These are phyloP conservation scores for Alternaria sp. DNA, from an alignment of 2,329 filamentous ascomycete genomes.

Conservation along the genomic window DNA sequence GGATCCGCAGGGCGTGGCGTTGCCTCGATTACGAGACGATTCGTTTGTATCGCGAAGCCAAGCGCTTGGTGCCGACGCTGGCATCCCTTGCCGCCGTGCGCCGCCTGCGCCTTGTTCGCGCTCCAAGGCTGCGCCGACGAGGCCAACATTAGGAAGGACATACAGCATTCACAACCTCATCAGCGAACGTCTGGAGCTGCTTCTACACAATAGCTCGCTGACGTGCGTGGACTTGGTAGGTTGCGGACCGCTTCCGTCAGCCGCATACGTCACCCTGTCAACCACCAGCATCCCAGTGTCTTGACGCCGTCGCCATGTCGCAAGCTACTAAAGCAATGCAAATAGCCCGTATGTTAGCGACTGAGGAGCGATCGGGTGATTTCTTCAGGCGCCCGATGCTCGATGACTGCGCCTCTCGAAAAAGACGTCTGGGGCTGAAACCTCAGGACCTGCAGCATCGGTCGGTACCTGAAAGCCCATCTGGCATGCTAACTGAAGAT, in stretches of 20 bases:
- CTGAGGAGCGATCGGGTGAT: background rate
- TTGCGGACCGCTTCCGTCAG: background rate
- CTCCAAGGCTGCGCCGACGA: background rate
- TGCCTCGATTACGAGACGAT: slow-evolving; percentile 12
- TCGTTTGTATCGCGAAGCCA: slow-evolving; percentile 1
- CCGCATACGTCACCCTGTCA: background rate
- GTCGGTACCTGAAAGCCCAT: background rate
- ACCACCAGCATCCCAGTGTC: background rate
- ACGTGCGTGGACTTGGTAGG: background rate
- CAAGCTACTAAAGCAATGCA: background rate
- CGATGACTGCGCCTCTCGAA: background rate
- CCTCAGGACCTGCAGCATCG: background rate
- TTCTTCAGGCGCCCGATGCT: background rate
- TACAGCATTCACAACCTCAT: background rate
- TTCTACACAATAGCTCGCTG: background rate
- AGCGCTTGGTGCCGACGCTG: slow-evolving; percentile 1
- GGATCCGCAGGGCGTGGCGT: slow-evolving; percentile 7
- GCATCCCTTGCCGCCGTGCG: background rate
- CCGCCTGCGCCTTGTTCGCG: background rate
- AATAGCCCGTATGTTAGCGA: background rate
- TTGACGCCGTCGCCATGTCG: background rate
- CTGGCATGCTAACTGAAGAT: background rate
- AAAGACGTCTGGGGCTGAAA: slow-evolving; percentile 16
- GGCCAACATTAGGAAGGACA: background rate
- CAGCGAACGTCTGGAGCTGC: background rate